Conservation (phyloP, 371 early-diverging fungal species). For the Actinomucor elegans region DNA sequence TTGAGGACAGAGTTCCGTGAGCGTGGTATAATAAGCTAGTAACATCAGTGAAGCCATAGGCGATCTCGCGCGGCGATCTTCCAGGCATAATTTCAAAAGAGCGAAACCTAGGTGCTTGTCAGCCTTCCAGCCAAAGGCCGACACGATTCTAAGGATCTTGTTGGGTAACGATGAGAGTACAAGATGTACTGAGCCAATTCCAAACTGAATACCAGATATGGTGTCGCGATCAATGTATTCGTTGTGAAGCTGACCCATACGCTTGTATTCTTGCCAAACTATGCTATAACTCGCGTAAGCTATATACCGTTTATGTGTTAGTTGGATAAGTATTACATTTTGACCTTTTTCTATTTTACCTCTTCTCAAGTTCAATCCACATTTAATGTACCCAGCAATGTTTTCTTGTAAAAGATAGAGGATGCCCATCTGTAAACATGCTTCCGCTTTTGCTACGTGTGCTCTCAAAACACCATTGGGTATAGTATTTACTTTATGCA, state of each 20-base stretch:
- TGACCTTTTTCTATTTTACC: constrained; percentile 37
- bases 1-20: constrained; percentile 39
- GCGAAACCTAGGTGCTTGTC: constrained; percentile 60
- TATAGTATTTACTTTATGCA: constrained; percentile 28
- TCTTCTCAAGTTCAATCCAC: constrained; percentile 59
- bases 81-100: constrained; percentile 50
- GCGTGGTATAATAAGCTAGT: constrained; percentile 37
- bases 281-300: constrained; percentile 44
- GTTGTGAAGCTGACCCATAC: constrained; percentile 34
- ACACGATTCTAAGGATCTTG: constrained; percentile 51
- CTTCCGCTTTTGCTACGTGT: constrained; percentile 58
- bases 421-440: constrained; percentile 55
- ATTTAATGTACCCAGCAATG: constrained; percentile 53
- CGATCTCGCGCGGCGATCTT: constrained; percentile 50
- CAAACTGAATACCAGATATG: constrained; percentile 50
- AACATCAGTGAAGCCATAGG: constrained; percentile 58
- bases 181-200: constrained; percentile 59
- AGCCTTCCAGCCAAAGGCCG: constrained; percentile 58
- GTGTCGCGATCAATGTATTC: constrained; percentile 50
- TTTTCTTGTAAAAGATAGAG: constrained; percentile 58
- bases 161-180: constrained; percentile 58
- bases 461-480: constrained; percentile 58
- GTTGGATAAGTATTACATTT: constrained; percentile 5
- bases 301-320: constrained; percentile 6
- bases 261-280: constrained; percentile 50